Conservation (phyloP, 805 yeast species). For the Nematodospora valgi region DNA sequence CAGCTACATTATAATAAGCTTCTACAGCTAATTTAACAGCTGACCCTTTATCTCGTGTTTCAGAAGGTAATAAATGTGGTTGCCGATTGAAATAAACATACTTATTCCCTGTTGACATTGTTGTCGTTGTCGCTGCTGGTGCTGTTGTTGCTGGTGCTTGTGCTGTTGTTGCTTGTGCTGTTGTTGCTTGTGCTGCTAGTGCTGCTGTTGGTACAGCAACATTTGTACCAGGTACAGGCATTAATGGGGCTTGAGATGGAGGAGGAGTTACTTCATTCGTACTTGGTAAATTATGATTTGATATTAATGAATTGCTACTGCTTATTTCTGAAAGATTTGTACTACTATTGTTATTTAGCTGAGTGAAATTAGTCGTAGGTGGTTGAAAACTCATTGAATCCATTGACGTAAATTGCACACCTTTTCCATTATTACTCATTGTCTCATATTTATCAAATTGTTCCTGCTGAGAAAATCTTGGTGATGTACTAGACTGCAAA, state of each 20-base stretch:
- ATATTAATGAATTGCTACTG: conserved; percentile 16
- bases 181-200: conserved; percentile 14
- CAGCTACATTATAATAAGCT: conserved; percentile 80
- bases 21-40: conserved; percentile 79
- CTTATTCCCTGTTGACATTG: conserved; percentile 25
- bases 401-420: conserved; percentile 32
- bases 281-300: conserved; percentile 14
- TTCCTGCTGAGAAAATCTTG: conserved; percentile 9
- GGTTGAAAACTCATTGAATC: conserved; percentile 38
- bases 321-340: conserved; percentile 38
- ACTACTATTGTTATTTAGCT: conserved; percentile 35
- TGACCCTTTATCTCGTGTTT: conserved; percentile 79
- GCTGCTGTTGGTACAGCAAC: no score
- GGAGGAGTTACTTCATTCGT: conserved; percentile 4
- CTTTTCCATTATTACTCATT: conserved; percentile 14
- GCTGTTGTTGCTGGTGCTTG: conserved; percentile 14
- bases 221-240: no score
- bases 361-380: conserved; percentile 35
- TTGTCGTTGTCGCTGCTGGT: conserved; percentile 11
- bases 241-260: conserved; percentile 10
- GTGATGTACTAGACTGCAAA: conserved; percentile 13
- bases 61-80: conserved; percentile 71
- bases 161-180: conserved; percentile 13
- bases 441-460: conserved; percentile 3
- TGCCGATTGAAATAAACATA: conserved; percentile 77